phyloP scores from a whole-genome alignment of 495 filamentous ascomycete genomes.

The Aspergillus sclerotioniger region DNA sequence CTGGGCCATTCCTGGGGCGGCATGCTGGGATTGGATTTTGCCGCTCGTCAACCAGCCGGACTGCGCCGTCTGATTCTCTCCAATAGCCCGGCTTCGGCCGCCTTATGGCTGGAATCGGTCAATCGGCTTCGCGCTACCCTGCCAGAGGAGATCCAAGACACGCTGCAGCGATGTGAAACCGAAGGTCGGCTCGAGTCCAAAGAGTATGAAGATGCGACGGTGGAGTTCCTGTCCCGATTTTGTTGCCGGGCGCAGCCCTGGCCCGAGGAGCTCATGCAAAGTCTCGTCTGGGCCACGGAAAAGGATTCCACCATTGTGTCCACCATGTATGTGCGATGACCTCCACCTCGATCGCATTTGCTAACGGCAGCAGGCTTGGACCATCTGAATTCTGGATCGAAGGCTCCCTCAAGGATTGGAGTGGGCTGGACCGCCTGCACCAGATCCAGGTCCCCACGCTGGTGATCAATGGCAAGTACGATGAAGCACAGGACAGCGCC shows the following conservation, averaged over 20 bases:
- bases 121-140: conserved; percentile 31
- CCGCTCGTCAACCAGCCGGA: conserved; percentile 32
- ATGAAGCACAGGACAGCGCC: conserved; percentile 46
- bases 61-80: conserved; percentile 42
- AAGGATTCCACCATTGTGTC: conserved; percentile 2
- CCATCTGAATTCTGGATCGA: conserved; percentile 47
- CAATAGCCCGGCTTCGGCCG: conserved; percentile 36
- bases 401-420: conserved; percentile 46
- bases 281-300: not conserved
- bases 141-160: conserved; percentile 41
- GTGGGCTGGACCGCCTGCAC: conserved; percentile 26
- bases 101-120: conserved; percentile 25
- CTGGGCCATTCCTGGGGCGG: conserved; percentile 53
- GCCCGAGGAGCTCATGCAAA: conserved; percentile 28
- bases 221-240: conserved; percentile 41
- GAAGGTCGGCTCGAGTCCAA: conserved; percentile 35
- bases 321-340: not conserved
- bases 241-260: conserved; percentile 37
- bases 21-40: conserved; percentile 43
- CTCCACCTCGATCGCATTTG: not conserved
- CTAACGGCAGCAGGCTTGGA: conserved; percentile 34
- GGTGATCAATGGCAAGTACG: conserved; percentile 50
- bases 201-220: conserved; percentile 44
- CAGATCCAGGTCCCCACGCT: conserved; percentile 42
- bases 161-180: conserved; percentile 35